phyloP scores from a whole-genome alignment of 2,329 filamentous ascomycete species.

The Bipolaris zeicola region DNA sequence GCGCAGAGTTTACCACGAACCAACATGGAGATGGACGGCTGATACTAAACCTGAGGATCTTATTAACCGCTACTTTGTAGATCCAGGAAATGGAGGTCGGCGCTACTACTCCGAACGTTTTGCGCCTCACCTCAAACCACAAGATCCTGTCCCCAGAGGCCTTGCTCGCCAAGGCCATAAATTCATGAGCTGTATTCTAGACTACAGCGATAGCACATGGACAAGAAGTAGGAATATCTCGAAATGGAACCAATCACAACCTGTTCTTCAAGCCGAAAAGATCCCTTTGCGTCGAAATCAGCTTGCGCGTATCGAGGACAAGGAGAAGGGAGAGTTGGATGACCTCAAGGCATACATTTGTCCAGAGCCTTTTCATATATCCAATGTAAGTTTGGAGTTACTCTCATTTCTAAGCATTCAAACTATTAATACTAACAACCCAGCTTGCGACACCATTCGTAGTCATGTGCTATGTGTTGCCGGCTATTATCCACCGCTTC shows the following conservation, averaged over 20 bases:
- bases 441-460: conserved; percentile 74
- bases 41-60: conserved; percentile 50
- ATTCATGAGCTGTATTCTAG: conserved; percentile 67
- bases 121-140: conserved; percentile 62
- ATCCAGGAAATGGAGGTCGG: conserved; percentile 62
- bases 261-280: conserved; percentile 77
- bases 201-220: conserved; percentile 82
- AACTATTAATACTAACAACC: conserved; percentile 18
- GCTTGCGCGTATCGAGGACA: conserved; percentile 64
- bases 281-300: conserved; percentile 82
- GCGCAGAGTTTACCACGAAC: conserved; percentile 44
- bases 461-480: conserved; percentile 74
- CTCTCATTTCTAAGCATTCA: not conserved
- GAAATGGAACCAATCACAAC: conserved; percentile 70
- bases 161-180: conserved; percentile 50
- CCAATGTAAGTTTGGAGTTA: conserved; percentile 62
- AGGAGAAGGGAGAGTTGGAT: conserved; percentile 58
- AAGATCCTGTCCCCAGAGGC: conserved; percentile 67
- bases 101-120: conserved; percentile 61
- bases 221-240: conserved; percentile 58
- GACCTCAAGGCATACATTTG: conserved; percentile 69
- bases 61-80: conserved; percentile 59
- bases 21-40: conserved; percentile 54
- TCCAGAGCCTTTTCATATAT: conserved; percentile 77
- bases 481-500: conserved; percentile 81